A percentile compares a stretch with the other conserved stretches of the same genome.
These are phyloP conservation scores for Phytomonas serpens DNA, from an alignment of 208 protist species.

Conservation along the genomic window DNA sequence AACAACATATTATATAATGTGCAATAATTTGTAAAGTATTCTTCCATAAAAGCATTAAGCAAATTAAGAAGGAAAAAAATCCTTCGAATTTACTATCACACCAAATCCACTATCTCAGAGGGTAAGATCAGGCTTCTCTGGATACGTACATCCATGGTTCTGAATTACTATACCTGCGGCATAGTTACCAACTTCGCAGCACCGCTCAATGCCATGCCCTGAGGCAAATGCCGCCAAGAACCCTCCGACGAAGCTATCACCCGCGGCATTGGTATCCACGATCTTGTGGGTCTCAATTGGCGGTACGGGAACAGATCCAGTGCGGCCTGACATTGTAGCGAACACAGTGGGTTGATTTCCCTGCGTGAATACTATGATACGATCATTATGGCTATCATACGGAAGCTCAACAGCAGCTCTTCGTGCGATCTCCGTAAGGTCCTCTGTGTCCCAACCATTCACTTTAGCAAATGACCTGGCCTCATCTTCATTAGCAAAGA, in stretches of 20 bases:
- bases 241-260: slow-evolving; percentile 97
- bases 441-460: slow-evolving; percentile 62
- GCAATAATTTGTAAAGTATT: slow-evolving; percentile 11
- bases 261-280: slow-evolving; percentile 97
- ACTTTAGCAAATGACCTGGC: slow-evolving; percentile 70
- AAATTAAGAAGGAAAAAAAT: slow-evolving; percentile 11
- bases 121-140: slow-evolving; percentile 58
- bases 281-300: slow-evolving; percentile 83
- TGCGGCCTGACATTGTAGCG: slow-evolving; percentile 30
- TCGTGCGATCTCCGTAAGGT: slow-evolving; percentile 79
- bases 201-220: slow-evolving; percentile 54
- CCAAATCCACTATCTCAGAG: slow-evolving; percentile 10
- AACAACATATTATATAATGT: slow-evolving; percentile 6
- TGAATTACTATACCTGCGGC: slow-evolving; percentile 89
- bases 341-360: slow-evolving; percentile 86
- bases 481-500: slow-evolving; percentile 97
- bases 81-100: slow-evolving; percentile 5
- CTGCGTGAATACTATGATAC: slow-evolving; percentile 95
- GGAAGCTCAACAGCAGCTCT: slow-evolving; percentile 53
- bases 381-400: slow-evolving; percentile 74
- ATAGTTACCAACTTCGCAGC: slow-evolving; percentile 88
- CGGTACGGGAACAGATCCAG: slow-evolving; percentile 46
- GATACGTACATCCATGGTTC: slow-evolving; percentile 90
- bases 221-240: slow-evolving; percentile 90
- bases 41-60: neutral